Conservation (phyloP, 1,139 yeast species). For the Nematodospora anomalae region DNA sequence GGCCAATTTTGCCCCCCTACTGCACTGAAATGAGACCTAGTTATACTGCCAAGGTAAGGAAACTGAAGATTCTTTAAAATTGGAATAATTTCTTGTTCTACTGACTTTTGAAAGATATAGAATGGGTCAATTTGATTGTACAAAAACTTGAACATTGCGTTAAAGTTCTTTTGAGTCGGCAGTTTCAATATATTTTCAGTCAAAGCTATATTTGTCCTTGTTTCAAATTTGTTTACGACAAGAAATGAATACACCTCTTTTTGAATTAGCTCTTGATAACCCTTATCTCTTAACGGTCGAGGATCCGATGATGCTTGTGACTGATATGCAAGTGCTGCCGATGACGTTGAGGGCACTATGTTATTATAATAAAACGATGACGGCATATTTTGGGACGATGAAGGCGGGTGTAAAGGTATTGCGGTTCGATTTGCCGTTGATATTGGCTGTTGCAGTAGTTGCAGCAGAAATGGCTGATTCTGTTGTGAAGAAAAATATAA, state of each 20-base stretch:
- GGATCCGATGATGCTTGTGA: conserved; percentile 46
- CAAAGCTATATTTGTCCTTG: conserved; percentile 70
- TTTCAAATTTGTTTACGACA: conserved; percentile 62
- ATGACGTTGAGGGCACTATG: conserved; percentile 11
- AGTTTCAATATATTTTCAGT: conserved; percentile 63
- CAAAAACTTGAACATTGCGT: conserved; percentile 74
- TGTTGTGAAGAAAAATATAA: conserved; percentile 17
- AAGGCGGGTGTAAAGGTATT: conserved; percentile 6
- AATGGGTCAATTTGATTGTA: conserved; percentile 79
- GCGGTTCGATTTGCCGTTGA: conserved; percentile 8
- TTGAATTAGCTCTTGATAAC: conserved; percentile 63
- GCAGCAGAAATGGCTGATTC: conserved; percentile 17
- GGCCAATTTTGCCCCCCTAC: conserved; percentile 95
- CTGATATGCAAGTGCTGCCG: conserved; percentile 13
- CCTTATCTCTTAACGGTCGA: conserved; percentile 74
- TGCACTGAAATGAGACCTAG: conserved; percentile 83
- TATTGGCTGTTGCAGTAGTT: conserved; percentile 12
- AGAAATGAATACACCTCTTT: conserved; percentile 70
- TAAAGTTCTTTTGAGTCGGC: conserved; percentile 90
- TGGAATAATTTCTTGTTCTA: conserved; percentile 75
- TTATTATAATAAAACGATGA: conserved; percentile 5
- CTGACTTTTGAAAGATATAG: conserved; percentile 57
- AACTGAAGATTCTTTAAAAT: conserved; percentile 66
- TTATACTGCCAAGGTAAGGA: conserved; percentile 79
- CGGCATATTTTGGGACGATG: conserved; percentile 12